Evolutionary conservation across 2,329 filamentous ascomycete species (phyloP), one percentile per base, ranked within the genome.

Genomic region (Colletotrichum destructivum): DNA sequence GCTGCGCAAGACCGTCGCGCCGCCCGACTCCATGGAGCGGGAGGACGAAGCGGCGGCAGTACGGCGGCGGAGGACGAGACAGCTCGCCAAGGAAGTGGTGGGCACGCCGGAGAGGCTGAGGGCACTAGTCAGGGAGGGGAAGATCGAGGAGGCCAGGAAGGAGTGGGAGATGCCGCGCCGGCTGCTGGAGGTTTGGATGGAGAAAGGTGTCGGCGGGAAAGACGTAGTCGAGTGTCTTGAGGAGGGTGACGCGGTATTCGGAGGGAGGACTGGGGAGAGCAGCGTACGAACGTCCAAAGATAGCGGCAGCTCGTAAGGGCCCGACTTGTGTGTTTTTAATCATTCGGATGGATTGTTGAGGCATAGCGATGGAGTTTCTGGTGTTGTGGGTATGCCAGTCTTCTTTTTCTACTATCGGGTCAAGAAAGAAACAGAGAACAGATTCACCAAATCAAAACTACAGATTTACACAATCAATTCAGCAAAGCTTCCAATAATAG

Each of bases 71-170:
- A 79, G 80, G 70, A 86, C 84, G 74, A 87, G 86, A 73, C 85
- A 90, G 75, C 85, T 92, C 8, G 92, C 92, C 5, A 83, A 82
- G 68, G 90, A 91, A 82, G 90, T 90, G 8, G 79, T 94, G 8
- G 87, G 85, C 7, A 87, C 89, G 4, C 92, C 92, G 51, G 86
- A 85, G 44, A 85, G 88, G 75, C 78, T 96, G 73, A 85, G 87
- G 71, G 78, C 78, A 44, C 81, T 95, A 71, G 84, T 93, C 16
- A 82, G 81, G 11, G 86, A 90, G 62, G 93, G 91, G 38, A 88
- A 86, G 74, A 77, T 84, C 44, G 88, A 91, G 23, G 89, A 91
- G 71, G 92, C 93, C 2, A 86, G 84, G 75, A 81, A 81, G 69
- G 84, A 87, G 73, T 91, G 89, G 88, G 84, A 85, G 76, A 81